Evolutionary conservation across 805 yeast genomes (phyloP), one percentile per base, ranked within the genome.

Genomic region (Yueomyces sp.): DNA sequence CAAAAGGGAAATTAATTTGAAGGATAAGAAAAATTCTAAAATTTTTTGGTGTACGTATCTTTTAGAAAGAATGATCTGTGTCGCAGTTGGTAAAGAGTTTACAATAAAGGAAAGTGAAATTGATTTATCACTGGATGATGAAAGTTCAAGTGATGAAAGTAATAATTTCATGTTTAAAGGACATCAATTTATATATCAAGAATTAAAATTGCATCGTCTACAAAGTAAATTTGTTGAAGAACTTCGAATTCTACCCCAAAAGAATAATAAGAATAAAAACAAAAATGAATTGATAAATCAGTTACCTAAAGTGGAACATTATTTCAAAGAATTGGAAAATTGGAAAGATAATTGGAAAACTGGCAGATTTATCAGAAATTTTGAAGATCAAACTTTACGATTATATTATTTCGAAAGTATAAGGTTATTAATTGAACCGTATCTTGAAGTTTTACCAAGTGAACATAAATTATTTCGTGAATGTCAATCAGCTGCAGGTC

Each of bases 401-500:
- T 60, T 76, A 28, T 77, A 77, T 49, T 79, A 79, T 52, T 75
- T 76, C 52, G 64, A 80, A 38, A 70, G 82, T 1, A 77, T 79
- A 5, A 62, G 85, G 47, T 59, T 76, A 40, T 57, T 79, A 47
- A 70, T 79, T 43, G 84, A 78, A 53, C 85, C 85, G 8, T 79
- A 74, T 55, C 54, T 79, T 45, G 84, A 77, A 52, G 58, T 76
- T 4, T 58, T 79, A 51, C 76, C 74, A 45, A 83, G 84, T 4
- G 74, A 72, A 52, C 79, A 76, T 54, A 65, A 73, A 40, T 59
- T 79, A 31, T 77, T 79, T 55, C 66, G 71, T 42, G 82, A 78
- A 56, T 79, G 85, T 56, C 84, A 78, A 53, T 79, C 80, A 2
- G 83, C 82, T 28, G 82, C 84, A 1, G 85, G 84, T 29, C 81